Conservation (phyloP, 2,329 filamentous ascomycete species). For the Scytalidium lignicola region DNA sequence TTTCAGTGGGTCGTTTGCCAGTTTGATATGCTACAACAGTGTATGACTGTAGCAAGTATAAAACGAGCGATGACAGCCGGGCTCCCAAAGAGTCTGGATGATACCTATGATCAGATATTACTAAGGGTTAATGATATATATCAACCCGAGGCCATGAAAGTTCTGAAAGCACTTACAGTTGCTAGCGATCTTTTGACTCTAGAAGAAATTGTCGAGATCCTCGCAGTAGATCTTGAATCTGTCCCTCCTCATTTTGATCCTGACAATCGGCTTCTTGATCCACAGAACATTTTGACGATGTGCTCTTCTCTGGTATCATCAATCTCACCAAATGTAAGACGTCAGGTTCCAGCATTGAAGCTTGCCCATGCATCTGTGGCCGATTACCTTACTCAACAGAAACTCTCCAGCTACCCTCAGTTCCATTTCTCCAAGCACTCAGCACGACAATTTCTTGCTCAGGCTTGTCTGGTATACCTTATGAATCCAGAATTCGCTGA, state of each 20-base stretch:
- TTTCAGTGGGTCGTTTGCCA: constrained; percentile 34
- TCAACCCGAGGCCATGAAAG: constrained; percentile 10
- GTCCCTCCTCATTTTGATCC: constrained; percentile 24
- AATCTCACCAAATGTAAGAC: neutral
- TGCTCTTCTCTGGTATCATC: constrained; percentile 14
- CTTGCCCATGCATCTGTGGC: constrained; percentile 19
- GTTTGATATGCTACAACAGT: constrained; percentile 22
- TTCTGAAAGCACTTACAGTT: constrained; percentile 23
- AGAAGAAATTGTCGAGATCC: constrained; percentile 23
- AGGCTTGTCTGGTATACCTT: constrained; percentile 13
- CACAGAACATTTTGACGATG: constrained; percentile 18
- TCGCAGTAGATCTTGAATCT: constrained; percentile 22
- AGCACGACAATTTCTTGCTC: constrained; percentile 12
- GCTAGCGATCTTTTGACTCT: constrained; percentile 14
- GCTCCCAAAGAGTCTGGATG: constrained; percentile 28
- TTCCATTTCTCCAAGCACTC: constrained; percentile 12
- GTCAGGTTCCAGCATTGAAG: constrained; percentile 2
- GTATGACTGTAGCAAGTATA: constrained; percentile 15
- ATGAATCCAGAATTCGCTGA: constrained; percentile 10
- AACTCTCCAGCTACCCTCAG: neutral
- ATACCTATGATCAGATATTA: constrained; percentile 32
- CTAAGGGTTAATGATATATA: constrained; percentile 16
- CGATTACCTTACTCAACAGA: constrained; percentile 14
- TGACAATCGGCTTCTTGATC: constrained; percentile 29
- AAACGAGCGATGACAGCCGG: constrained; percentile 24